Base-by-base conservation (phyloP, 176 grass and related monocot species). In the Tuctoria greenei region DNA sequence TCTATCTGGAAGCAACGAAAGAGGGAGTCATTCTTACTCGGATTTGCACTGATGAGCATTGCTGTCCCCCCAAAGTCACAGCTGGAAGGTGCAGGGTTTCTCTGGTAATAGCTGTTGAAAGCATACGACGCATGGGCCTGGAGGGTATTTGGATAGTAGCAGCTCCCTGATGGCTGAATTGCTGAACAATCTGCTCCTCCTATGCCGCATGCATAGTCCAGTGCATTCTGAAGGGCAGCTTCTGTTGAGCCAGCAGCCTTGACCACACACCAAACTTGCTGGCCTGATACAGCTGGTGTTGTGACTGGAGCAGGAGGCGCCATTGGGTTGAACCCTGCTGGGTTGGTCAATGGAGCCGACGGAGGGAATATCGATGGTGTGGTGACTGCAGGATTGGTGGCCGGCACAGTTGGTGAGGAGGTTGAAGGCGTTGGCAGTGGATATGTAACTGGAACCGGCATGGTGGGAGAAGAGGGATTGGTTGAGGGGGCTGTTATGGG, bases 41-140 rank as follows among this genome's bases (percentile, higher is more conserved):
- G 93, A 86, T 97, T 90, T 72, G 76, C 82, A 76, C 71, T 86
- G 71, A 88, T 65, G 15, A 93, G 79, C 79, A 86, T 82, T 54
- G 88, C 93, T 0, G 79, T 50, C 41, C 90, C 93, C 36, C 82
- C 80, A 79, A 97, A 97, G 60, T 90, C 76, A 12, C 93, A 96
- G 64, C 93, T 93, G 62, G 93, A 52, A 62, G 85, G 72, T 82
- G 59, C 68, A 67, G 87, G 85, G 23, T 93, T 90, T 50, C 43
- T 96, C 76, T 88, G 90, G 82, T 97, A 97, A 61, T 93, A 97
- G 49, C 38, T 82, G 56, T 97, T 97, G 86, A 97, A 96, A 14
- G 90, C 93, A 7, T 90, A 97, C 0, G 93, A 96, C 0, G 93
- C 93, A 84, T 97, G 93, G 14, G 82, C 82, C 71, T 78, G 87